Conservation (phyloP, 1,284 basidiomycete genomes). For the Boletus sp. region DNA sequence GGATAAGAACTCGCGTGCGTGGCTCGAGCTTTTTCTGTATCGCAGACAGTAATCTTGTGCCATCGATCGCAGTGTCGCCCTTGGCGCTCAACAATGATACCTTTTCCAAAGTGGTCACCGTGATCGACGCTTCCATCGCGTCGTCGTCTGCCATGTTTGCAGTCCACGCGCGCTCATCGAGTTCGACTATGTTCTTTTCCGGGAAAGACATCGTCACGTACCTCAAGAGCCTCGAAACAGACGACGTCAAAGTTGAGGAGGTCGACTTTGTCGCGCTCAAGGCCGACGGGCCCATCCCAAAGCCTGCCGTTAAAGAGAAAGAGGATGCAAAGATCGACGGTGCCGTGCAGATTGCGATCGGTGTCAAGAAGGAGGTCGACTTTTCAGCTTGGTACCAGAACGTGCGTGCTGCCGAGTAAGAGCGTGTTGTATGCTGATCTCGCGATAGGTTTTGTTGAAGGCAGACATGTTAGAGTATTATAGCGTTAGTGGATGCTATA, state of each 20-base stretch:
- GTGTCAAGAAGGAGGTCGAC: slow-evolving; percentile 92
- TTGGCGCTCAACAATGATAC: slow-evolving; percentile 67
- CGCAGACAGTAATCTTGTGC: not conserved
- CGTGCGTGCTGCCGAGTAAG: slow-evolving; percentile 42
- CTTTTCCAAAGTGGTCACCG: slow-evolving; percentile 73
- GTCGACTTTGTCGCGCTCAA: slow-evolving; percentile 72
- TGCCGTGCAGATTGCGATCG: slow-evolving; percentile 87
- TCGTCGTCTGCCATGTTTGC: slow-evolving; percentile 63
- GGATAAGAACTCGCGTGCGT: slow-evolving; percentile 84
- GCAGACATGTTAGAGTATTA: slow-evolving; percentile 99
- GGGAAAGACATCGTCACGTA: slow-evolving; percentile 74
- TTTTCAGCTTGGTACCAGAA: slow-evolving; percentile 94
- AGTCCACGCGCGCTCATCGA: slow-evolving; percentile 70
- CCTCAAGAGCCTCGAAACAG: slow-evolving; percentile 66
- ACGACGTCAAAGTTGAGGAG: slow-evolving; percentile 59
- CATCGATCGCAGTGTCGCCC: slow-evolving; percentile 60
- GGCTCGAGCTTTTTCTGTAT: not conserved
- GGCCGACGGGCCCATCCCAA: slow-evolving; percentile 40
- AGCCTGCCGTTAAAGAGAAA: slow-evolving; percentile 54
- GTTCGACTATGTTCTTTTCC: slow-evolving; percentile 70
- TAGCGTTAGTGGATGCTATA: slow-evolving; percentile 97
- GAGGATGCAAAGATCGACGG: slow-evolving; percentile 82
- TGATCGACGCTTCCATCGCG: slow-evolving; percentile 77
- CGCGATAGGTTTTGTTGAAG: slow-evolving; percentile 84
- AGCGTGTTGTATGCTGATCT: slow-evolving; percentile 3